A percentile compares a stretch with the other conserved stretches of the same genome.
Evolutionary conservation across 805 yeast genomes (phyloP).

Genomic region (Candida manassasensis): DNA sequence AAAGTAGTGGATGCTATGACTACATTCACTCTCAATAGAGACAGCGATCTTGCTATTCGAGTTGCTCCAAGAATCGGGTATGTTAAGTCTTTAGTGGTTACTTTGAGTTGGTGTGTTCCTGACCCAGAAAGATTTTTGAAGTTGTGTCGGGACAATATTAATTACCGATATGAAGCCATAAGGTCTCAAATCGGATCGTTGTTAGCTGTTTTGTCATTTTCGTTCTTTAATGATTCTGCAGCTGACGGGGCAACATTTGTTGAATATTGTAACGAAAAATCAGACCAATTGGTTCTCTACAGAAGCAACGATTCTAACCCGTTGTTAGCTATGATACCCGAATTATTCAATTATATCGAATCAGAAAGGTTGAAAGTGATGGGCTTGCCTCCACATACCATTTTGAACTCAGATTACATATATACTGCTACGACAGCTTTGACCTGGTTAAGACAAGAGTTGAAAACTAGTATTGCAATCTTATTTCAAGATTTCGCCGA

Average conservation of each 20-base stretch:
- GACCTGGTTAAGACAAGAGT: conserved; percentile 52
- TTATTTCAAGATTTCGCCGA: conserved; percentile 49
- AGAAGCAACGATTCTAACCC: conserved; percentile 15
- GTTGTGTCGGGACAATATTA: conserved; percentile 43
- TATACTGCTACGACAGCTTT: conserved; percentile 61
- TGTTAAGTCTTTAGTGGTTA: conserved; percentile 45
- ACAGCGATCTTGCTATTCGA: conserved; percentile 58
- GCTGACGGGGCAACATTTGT: conserved; percentile 37
- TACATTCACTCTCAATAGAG: conserved; percentile 42
- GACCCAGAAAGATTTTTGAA: conserved; percentile 38
- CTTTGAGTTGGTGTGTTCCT: conserved; percentile 54
- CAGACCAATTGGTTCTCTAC: conserved; percentile 28
- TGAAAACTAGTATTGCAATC: conserved; percentile 50
- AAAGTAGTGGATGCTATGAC: conserved; percentile 43
- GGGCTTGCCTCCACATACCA: conserved; percentile 48
- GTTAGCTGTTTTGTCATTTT: conserved; percentile 42
- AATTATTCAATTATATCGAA: conserved; percentile 43
- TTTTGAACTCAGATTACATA: conserved; percentile 56
- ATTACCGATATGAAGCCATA: conserved; percentile 71
- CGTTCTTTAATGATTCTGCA: conserved; percentile 40
- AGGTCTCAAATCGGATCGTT: conserved; percentile 63
- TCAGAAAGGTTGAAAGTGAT: conserved; percentile 32
- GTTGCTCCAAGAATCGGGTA: conserved; percentile 60
- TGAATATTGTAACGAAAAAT: conserved; percentile 25
- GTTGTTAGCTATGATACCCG: conserved; percentile 34